A percentile compares a stretch with the other conserved stretches of the same genome.
These are phyloP conservation scores for Andrographis paniculata DNA, from an alignment of 305 asterid genomes.

Conservation along the genomic window DNA sequence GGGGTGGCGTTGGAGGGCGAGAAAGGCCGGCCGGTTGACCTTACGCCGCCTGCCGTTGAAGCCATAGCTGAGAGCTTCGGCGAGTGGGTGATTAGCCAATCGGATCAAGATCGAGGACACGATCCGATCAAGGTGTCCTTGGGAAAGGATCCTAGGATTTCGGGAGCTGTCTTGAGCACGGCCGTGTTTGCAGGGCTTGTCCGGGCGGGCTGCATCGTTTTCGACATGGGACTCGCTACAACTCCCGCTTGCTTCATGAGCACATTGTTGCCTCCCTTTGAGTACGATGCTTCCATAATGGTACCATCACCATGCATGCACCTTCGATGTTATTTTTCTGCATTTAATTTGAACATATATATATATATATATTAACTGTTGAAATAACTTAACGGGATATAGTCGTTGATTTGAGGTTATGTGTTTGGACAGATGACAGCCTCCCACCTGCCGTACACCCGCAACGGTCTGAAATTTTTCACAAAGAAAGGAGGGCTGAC, in stretches of 20 bases:
- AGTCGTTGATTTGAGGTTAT: neutral
- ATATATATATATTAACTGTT: neutral
- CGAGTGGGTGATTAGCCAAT: conserved; percentile 55
- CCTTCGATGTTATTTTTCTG: neutral
- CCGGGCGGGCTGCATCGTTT: conserved; percentile 60
- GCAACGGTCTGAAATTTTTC: conserved; percentile 79
- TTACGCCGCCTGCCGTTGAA: conserved; percentile 81
- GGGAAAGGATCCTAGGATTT: conserved; percentile 75
- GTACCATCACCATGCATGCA: conserved; percentile 25
- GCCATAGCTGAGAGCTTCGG: conserved; percentile 91
- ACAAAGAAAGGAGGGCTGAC: conserved; percentile 79
- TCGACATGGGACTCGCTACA: conserved; percentile 90
- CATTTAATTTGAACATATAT: neutral
- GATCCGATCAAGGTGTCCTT: conserved; percentile 45
- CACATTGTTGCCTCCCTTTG: conserved; percentile 51
- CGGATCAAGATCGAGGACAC: conserved; percentile 16
- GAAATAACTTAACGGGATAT: neutral
- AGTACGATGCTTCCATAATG: conserved; percentile 79
- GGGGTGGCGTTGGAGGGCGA: conserved; percentile 91
- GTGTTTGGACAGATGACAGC: conserved; percentile 72
- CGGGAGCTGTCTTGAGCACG: conserved; percentile 50
- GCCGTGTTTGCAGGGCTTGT: conserved; percentile 67
- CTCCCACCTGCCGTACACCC: conserved; percentile 87
- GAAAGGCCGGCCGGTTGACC: conserved; percentile 57
- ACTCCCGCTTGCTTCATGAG: conserved; percentile 98